Percentiles rank a stretch among this genome's conserved stretches.
Evolutionary conservation across 2,329 filamentous ascomycete species (phyloP).

Genomic region (Thelonectria olida): DNA sequence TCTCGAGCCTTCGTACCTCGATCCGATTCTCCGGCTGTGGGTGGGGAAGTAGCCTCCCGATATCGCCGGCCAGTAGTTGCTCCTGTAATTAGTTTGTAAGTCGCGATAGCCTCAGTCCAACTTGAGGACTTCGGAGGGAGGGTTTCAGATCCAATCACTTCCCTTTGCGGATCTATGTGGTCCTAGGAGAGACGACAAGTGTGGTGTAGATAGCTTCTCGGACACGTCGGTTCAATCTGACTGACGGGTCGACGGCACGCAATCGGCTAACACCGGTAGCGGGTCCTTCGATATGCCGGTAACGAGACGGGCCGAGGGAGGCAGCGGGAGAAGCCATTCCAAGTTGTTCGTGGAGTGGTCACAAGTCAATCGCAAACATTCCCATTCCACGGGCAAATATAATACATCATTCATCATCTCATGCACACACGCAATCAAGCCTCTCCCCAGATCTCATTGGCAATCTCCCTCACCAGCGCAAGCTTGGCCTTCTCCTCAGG

Average conservation of each 20-base stretch:
- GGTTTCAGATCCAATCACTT: too few species aligned
- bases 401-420: too few species aligned
- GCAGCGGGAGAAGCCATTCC: background rate
- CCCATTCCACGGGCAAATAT: too few species aligned
- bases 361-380: too few species aligned
- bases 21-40: background rate
- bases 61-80: background rate
- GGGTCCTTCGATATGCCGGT: background rate
- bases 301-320: conserved; percentile 5
- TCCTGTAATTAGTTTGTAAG: too few species aligned
- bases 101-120: too few species aligned
- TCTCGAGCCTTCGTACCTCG: background rate
- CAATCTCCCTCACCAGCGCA: conserved; percentile 74
- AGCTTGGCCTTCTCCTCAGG: conserved; percentile 81
- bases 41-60: background rate
- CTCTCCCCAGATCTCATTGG: conserved; percentile 74
- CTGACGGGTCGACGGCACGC: background rate
- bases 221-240: background rate
- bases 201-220: background rate
- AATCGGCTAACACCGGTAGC: conserved; percentile 9
- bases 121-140: background rate
- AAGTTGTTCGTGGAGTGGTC: background rate
- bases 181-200: too few species aligned
- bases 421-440: conserved; percentile 31
- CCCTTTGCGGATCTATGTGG: too few species aligned